Evolutionary conservation across 176 grass and related monocot species (phyloP).

Genomic region (Oryza australiensis): DNA sequence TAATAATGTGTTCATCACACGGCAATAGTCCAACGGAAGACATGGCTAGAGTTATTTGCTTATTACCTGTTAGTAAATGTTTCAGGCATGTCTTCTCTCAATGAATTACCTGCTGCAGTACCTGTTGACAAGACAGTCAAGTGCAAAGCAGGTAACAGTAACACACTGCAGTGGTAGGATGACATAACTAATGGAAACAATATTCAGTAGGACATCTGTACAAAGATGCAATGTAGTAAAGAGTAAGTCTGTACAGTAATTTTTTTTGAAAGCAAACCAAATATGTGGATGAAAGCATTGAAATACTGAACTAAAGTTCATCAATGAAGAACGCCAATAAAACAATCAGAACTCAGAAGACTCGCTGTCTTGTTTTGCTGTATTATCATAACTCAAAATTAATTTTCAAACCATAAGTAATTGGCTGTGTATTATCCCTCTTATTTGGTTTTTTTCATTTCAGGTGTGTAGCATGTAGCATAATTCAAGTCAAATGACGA

Average conservation of each 20-base stretch:
- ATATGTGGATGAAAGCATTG: constrained; percentile 11
- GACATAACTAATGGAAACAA: not conserved
- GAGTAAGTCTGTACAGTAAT: not conserved
- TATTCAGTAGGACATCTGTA: not conserved
- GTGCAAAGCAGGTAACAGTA: constrained; percentile 1
- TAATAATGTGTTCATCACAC: not conserved
- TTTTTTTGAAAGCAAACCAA: not conserved
- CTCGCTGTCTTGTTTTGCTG: not conserved
- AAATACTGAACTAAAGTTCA: not conserved
- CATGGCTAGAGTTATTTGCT: not conserved
- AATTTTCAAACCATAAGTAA: constrained; percentile 4
- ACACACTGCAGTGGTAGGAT: not conserved
- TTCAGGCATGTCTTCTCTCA: constrained; percentile 75
- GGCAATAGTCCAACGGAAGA: not conserved
- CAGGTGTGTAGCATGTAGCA: not conserved
- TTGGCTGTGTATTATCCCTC: not conserved
- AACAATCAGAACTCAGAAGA: not conserved
- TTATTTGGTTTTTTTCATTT: constrained; percentile 10
- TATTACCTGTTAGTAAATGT: constrained; percentile 71
- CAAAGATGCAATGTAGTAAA: constrained; percentile 10
- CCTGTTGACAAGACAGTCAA: constrained; percentile 36
- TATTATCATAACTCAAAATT: not conserved
- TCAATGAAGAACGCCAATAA: not conserved
- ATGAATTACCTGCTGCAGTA: constrained; percentile 34
- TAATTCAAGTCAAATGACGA: constrained; percentile 2